phyloP scores from a whole-genome alignment of 1,284 basidiomycete genomes.

The Cutaneotrichosporon cyanovorans region DNA sequence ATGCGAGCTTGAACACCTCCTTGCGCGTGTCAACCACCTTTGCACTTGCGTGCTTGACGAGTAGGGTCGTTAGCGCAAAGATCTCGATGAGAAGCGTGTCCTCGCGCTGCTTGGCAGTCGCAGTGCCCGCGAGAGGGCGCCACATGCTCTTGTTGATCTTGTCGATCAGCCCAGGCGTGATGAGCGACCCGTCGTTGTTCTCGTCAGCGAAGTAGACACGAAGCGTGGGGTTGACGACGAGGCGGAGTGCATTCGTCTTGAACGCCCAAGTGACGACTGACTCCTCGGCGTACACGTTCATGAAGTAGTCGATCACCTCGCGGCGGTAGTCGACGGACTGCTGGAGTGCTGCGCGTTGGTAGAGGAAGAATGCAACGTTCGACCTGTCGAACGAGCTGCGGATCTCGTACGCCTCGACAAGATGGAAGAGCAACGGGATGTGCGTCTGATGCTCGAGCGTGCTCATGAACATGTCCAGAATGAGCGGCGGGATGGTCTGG shows the following conservation, averaged over 20 bases:
- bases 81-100: slow-evolving; percentile 75
- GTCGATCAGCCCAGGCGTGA: slow-evolving; percentile 27
- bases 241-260: slow-evolving; percentile 79
- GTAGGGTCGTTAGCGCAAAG: slow-evolving; percentile 78
- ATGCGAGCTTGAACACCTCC: slow-evolving; percentile 92
- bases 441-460: slow-evolving; percentile 59
- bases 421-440: slow-evolving; percentile 81
- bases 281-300: slow-evolving; percentile 70
- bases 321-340: slow-evolving; percentile 60
- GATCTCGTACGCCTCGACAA: slow-evolving; percentile 75
- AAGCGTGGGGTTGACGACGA: slow-evolving; percentile 82
- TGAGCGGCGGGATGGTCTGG: slow-evolving; percentile 61
- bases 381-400: slow-evolving; percentile 76
- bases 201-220: slow-evolving; percentile 59
- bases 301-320: slow-evolving; percentile 75
- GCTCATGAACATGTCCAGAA: slow-evolving; percentile 68
- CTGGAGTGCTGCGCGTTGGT: slow-evolving; percentile 66
- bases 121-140: slow-evolving; percentile 30
- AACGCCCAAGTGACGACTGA: slow-evolving; percentile 59
- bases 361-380: slow-evolving; percentile 77
- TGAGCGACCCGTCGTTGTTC: slow-evolving; percentile 37
- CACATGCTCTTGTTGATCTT: slow-evolving; percentile 40
- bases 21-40: slow-evolving; percentile 76
- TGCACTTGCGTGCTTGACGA: slow-evolving; percentile 76
- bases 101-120: slow-evolving; percentile 31